These are phyloP conservation scores for Neocucurbitaria cava DNA, from an alignment of 2,329 filamentous ascomycete genomes.

Conservation along the genomic window DNA sequence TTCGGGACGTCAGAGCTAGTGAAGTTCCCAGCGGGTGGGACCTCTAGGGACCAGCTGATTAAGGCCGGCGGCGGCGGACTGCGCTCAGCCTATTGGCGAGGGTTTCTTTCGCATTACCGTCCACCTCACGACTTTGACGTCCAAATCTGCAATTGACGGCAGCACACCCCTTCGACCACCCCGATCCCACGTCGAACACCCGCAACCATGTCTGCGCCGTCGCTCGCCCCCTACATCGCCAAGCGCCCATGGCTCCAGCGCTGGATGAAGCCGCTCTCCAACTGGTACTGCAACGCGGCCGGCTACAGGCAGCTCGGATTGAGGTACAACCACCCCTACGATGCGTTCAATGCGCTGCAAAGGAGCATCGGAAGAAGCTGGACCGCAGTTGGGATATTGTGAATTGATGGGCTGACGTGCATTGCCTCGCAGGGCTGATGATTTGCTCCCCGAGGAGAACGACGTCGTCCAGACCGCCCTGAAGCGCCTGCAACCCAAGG, in stretches of 20 bases:
- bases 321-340: conserved; percentile 65
- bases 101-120: conserved; percentile 29
- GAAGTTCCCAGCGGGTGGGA: conserved; percentile 15
- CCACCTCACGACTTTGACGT: conserved; percentile 22
- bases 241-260: conserved; percentile 86
- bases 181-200: conserved; percentile 22
- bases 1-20: conserved; percentile 25
- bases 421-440: conserved; percentile 75
- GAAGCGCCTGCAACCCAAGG: conserved; percentile 87
- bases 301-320: conserved; percentile 94
- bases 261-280: conserved; percentile 79
- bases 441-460: conserved; percentile 92
- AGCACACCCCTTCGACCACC: conserved; percentile 30
- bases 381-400: neutral
- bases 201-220: conserved; percentile 71
- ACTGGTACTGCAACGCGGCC: conserved; percentile 87
- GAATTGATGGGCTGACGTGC: conserved; percentile 40
- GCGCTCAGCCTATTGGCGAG: conserved; percentile 25
- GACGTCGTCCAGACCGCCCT: conserved; percentile 85
- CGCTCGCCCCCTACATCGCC: conserved; percentile 76
- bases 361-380: neutral
- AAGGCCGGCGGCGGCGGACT: conserved; percentile 11
- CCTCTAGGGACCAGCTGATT: conserved; percentile 20
- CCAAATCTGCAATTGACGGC: conserved; percentile 36
- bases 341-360: neutral